Evolutionary conservation across 2,329 filamentous ascomycete genomes (phyloP).

Genomic region (Septoria petroselini): DNA sequence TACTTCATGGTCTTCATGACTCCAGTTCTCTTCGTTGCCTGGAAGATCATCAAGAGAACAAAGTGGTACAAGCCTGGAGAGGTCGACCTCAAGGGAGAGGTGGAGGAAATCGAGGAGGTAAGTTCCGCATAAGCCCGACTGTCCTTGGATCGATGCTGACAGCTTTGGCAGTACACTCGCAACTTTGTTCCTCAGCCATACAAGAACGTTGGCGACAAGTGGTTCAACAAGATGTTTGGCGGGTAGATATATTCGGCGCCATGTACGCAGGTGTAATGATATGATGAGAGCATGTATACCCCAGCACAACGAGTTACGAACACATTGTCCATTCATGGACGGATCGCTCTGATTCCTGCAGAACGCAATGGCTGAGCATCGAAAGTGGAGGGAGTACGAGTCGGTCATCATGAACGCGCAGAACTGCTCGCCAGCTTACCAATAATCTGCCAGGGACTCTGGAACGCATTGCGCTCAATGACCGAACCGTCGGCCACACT

Average conservation of each 20-base stretch:
- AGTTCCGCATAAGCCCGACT: conserved; percentile 44
- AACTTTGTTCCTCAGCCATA: conserved; percentile 27
- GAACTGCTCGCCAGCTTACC: too few relatives aligned
- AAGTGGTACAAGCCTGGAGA: conserved; percentile 55
- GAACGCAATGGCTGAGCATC: too few relatives aligned
- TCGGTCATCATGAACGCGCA: too few relatives aligned
- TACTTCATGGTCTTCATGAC: conserved; percentile 72
- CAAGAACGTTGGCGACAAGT: conserved; percentile 40
- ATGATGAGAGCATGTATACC: too few relatives aligned
- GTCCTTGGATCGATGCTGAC: conserved; percentile 2
- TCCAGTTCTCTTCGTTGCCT: conserved; percentile 64
- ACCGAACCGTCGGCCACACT: too few relatives aligned
- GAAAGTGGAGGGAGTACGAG: too few relatives aligned
- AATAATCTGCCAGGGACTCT: too few relatives aligned
- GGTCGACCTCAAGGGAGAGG: conserved; percentile 60
- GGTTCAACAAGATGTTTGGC: conserved; percentile 48
- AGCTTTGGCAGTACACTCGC: conserved; percentile 22
- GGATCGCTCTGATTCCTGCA: too few relatives aligned
- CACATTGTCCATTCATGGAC: too few relatives aligned
- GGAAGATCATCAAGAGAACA: conserved; percentile 68
- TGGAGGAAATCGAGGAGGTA: conserved; percentile 57
- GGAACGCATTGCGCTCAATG: too few relatives aligned
- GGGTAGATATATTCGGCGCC: conserved; percentile 9
- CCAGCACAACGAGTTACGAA: too few relatives aligned
- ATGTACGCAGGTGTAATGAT: too few relatives aligned